Evolutionary conservation across 192 early-diverging fungal genomes (phyloP).

Genomic region (Coemansia asiatica): DNA sequence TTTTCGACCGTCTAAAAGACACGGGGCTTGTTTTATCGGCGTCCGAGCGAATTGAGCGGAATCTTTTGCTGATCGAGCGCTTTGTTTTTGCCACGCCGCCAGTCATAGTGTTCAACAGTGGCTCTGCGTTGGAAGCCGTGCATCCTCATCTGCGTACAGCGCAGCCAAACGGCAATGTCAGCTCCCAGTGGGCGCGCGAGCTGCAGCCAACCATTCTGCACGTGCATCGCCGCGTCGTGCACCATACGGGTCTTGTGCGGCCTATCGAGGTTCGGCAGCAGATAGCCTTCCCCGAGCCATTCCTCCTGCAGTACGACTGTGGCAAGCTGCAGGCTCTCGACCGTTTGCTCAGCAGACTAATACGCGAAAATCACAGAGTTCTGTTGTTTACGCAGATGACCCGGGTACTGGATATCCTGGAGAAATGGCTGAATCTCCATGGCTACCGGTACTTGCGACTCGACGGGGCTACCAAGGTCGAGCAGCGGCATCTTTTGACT

Average conservation of each 20-base stretch:
- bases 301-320: slow-evolving; percentile 82
- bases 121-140: slow-evolving; percentile 18
- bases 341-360: slow-evolving; percentile 74
- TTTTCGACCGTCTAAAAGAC: slow-evolving; percentile 11
- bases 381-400: slow-evolving; percentile 98
- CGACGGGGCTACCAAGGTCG: slow-evolving; percentile 85
- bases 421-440: slow-evolving; percentile 81
- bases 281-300: slow-evolving; percentile 83
- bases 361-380: slow-evolving; percentile 88
- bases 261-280: slow-evolving; percentile 62
- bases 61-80: slow-evolving; percentile 8
- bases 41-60: slow-evolving; percentile 20
- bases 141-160: slow-evolving; percentile 23
- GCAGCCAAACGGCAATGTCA: background rate
- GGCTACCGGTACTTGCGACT: slow-evolving; percentile 84
- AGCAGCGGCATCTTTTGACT: slow-evolving; percentile 85
- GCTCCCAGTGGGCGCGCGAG: slow-evolving; percentile 5
- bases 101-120: slow-evolving; percentile 26
- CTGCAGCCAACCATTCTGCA: slow-evolving; percentile 24
- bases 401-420: slow-evolving; percentile 88
- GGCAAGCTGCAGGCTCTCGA: slow-evolving; percentile 87
- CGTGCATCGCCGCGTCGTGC: slow-evolving; percentile 28
- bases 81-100: slow-evolving; percentile 46
- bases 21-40: slow-evolving; percentile 61
- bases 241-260: slow-evolving; percentile 58